Base-by-base conservation (phyloP, 225 moss, liverwort and hornwort species). In the Physcomitrellopsis africana region DNA sequence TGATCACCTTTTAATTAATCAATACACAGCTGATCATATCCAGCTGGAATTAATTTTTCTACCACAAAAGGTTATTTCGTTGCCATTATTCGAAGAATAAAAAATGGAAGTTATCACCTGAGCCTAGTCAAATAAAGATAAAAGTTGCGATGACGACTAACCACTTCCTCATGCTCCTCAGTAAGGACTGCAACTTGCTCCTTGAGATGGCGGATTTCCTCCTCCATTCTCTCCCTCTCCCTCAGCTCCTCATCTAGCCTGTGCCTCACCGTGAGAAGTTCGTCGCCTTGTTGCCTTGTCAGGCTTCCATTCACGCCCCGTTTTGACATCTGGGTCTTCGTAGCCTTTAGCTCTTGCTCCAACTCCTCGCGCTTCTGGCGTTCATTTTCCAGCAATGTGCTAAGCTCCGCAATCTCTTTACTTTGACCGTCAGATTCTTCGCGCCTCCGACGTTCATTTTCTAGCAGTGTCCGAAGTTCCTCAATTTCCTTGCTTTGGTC, bases 101-200 rank as follows among this genome's bases (percentile, higher is more conserved):
- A 43, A 10, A 43, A 15, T 57, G 70, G 17, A 43, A 58, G 3
- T 44, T 26, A 1, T 45, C 57, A 24, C n/a, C 72, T 18, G n/a
- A 47, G 32, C 29, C 48, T 49, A 32, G 29, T 27, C 11, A 49
- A 32, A 2, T 71, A 72, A 19, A 9, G 9, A 48, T 60, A 1
- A 29, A 59, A 22, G 14, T 47, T 60, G 60, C 49, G 32, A 48
- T 46, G 47, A 32, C 26, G 12, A 12, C 15, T 14, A 70, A 63
- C 7, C 20, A 85, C 85, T 82, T 89, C 85, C 37, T 85, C 87
- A 56, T 72, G 76, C 52, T 92, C 90, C 29, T 87, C 87, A 75
- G 77, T 81, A 10, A 86, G 82, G 9, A 80, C 44, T 43, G 61
- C 13, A 63, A 88, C 70, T 68, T 90, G 90, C 55, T 92, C 88